Base-by-base conservation (phyloP, 2,329 filamentous ascomycete genomes). In the Claviceps sp. region DNA sequence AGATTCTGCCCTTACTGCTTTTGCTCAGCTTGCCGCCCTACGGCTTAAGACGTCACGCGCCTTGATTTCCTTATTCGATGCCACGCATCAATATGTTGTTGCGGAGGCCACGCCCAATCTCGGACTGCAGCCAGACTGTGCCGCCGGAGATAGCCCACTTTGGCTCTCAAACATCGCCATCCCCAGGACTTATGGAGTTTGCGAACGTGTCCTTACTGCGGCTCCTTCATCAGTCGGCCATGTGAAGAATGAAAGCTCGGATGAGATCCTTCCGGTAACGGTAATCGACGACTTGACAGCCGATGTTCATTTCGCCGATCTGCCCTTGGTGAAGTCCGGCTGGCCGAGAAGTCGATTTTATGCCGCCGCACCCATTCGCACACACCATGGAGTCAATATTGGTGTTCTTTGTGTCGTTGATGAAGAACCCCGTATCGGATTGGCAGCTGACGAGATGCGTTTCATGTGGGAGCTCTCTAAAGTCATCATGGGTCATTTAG, bases 1-100 rank as follows among this genome's bases (percentile, higher is more conserved):
- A 20, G 69, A 71, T 49, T 55, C 62, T 6, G 64, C 61, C 40
- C 62, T 77, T 37, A 73, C 69, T 2, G 67, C 68, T 2, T 70
- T 75, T 47, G 72, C 73, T 26, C 73, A 77, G 57, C 63, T 76
- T 26, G 72, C 65, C 2, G 66, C 69, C 16, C 61, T 71, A 44
- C 66, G 70, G 5, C 61, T 76, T 8, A 63, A 67, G n/a, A 65
- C 63, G 5, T 59, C 65, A 20, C 67, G 72, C 43, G 64, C 65
- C 22, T 54, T 75, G 20, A 66, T 77, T 46, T 76, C 73, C 3
- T 63, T 77, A 20, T 75, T 77, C 54, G 73, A 74, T 58, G 62
- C 62, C 5, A 62, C 64, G 9, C 58, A 66, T 50, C 72, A 77
- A 54, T 67, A 75, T 51, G 61, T 76, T 26, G 60, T 77, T 20